These are phyloP conservation scores for Exophiala sp. DNA, from an alignment of 2,329 filamentous ascomycete species.

Conservation along the genomic window DNA sequence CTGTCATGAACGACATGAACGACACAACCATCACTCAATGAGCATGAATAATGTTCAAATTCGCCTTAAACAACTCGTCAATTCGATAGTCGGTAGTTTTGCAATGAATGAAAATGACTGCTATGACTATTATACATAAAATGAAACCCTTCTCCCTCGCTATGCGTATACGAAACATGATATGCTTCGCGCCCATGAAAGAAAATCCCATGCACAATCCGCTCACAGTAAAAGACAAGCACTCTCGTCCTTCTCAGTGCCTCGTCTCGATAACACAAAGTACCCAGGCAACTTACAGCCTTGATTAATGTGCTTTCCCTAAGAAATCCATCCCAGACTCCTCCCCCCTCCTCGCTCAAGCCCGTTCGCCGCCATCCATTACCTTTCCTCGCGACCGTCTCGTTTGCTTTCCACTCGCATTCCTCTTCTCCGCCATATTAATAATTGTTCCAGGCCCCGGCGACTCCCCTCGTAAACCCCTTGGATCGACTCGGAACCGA, in stretches of 20 bases:
- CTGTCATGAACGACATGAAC: no score
- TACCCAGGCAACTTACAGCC: no score
- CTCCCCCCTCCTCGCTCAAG: neutral
- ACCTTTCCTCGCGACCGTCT: neutral
- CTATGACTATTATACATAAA: neutral
- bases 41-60: neutral
- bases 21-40: no score
- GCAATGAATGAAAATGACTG: neutral
- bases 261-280: no score
- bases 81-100: no score
- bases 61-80: no score
- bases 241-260: no score
- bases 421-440: slow-evolving; percentile 16
- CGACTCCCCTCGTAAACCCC: slow-evolving; percentile 19
- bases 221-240: no score
- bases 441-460: slow-evolving; percentile 24
- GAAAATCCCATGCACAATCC: no score
- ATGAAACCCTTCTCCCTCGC: neutral
- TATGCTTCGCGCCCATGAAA: no score
- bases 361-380: neutral
- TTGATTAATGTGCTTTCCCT: no score
- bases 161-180: neutral
- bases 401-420: neutral
- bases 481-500: slow-evolving; percentile 18
- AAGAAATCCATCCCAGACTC: neutral